A percentile compares a stretch with the other conserved stretches of the same genome.
Conservation (phyloP, 2,329 filamentous ascomycete genomes). For the Aspergillus floridensis region DNA sequence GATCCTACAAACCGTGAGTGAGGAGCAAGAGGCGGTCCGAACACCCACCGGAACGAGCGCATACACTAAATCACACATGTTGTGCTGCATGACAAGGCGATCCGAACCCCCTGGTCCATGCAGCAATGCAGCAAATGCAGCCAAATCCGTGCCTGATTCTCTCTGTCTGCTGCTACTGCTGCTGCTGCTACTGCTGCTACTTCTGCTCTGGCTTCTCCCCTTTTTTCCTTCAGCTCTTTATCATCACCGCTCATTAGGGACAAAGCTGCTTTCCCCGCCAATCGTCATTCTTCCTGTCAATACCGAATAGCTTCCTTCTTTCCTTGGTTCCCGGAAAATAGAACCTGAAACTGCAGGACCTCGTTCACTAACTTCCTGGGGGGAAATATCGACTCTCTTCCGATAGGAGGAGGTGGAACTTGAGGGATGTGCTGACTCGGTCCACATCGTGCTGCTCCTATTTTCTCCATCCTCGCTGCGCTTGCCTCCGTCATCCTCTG, state of each 20-base stretch:
- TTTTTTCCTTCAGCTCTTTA: background rate
- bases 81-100: slow-evolving; percentile 1
- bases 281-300: slow-evolving; percentile 10
- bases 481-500: background rate
- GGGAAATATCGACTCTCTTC: slow-evolving; percentile 9
- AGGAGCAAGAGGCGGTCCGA: background rate
- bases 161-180: background rate
- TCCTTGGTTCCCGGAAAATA: background rate
- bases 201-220: too few species aligned
- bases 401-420: slow-evolving; percentile 10
- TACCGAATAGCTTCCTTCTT: slow-evolving; percentile 6
- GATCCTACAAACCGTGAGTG: background rate
- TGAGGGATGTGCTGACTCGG: slow-evolving; percentile 6
- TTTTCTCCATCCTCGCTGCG: background rate
- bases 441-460: background rate
- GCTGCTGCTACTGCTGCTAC: too few species aligned
- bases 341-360: background rate
- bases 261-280: background rate
- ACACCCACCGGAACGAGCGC: background rate
- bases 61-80: background rate
- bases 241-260: slow-evolving; percentile 6
- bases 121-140: background rate
- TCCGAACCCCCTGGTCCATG: slow-evolving; percentile 4
- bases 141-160: slow-evolving; percentile 13
- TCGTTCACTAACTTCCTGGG: slow-evolving; percentile 11